Evolutionary conservation across 2,329 filamentous ascomycete species (phyloP).

Genomic region (Sporothrix brasiliensis): DNA sequence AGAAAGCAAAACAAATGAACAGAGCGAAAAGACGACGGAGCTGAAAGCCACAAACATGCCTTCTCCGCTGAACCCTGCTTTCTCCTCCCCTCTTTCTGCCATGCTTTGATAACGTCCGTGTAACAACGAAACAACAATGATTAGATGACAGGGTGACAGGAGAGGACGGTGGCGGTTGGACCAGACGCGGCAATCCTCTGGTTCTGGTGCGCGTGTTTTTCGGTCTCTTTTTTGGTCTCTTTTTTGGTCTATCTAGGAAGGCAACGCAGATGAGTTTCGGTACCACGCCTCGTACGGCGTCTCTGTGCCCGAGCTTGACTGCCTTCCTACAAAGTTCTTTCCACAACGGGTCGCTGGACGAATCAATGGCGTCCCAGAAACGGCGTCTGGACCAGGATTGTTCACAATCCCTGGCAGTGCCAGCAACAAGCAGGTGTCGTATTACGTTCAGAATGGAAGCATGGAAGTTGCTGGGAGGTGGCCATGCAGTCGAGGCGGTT

Average conservation of each 20-base stretch:
- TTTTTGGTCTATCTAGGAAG: too few relatives aligned
- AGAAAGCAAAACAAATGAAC: background rate
- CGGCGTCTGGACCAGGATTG: background rate
- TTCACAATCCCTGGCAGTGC: background rate
- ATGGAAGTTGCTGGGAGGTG: background rate
- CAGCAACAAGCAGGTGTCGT: too few relatives aligned
- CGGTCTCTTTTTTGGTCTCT: background rate
- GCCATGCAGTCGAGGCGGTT: background rate
- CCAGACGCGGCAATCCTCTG: background rate
- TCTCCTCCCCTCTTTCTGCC: background rate
- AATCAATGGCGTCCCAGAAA: background rate
- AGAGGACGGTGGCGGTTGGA: background rate
- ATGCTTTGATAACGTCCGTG: background rate
- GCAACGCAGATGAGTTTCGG: too few relatives aligned
- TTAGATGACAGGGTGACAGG: background rate
- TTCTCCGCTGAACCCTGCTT: background rate
- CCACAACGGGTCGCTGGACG: background rate
- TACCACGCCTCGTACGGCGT: too few relatives aligned
- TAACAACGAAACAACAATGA: background rate
- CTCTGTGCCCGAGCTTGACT: too few relatives aligned
- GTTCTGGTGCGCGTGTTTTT: background rate
- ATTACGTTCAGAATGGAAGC: too few relatives aligned
- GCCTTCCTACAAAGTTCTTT: background rate
- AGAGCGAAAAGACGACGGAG: background rate
- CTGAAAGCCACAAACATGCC: constrained; percentile 26